These are phyloP conservation scores for Aspergillus sp. DNA, from an alignment of 2,329 filamentous ascomycete species.

Conservation along the genomic window DNA sequence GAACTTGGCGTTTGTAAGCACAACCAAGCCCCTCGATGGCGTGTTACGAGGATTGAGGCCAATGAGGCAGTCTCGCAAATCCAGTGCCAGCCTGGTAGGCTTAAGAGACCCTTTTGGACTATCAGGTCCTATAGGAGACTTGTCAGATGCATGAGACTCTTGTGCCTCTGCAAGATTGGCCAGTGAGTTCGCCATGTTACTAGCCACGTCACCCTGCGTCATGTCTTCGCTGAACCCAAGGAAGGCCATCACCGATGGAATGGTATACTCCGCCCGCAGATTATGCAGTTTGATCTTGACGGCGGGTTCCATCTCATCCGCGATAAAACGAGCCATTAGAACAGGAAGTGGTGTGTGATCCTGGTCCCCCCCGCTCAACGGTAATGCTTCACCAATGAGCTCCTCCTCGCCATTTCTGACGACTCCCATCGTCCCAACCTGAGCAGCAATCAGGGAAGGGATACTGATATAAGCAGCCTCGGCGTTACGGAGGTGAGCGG, in stretches of 20 bases:
- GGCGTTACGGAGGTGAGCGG: conserved; percentile 53
- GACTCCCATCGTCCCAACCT: conserved; percentile 57
- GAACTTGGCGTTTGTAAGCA: conserved; percentile 70
- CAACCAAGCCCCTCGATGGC: conserved; percentile 68
- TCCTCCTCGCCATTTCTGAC: conserved; percentile 62
- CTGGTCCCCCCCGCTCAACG: conserved; percentile 17
- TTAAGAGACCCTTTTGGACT: conserved; percentile 36
- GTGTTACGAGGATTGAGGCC: conserved; percentile 75
- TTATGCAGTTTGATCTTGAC: conserved; percentile 84
- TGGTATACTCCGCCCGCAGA: conserved; percentile 78
- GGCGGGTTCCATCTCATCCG: conserved; percentile 87
- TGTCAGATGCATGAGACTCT: conserved; percentile 3
- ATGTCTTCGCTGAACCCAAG: conserved; percentile 62
- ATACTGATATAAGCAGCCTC: conserved; percentile 77
- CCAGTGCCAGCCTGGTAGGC: conserved; percentile 50
- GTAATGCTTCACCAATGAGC: conserved; percentile 59
- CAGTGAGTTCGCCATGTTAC: conserved; percentile 70
- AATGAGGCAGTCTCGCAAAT: conserved; percentile 71
- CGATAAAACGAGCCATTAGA: conserved; percentile 82
- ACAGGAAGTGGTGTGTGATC: conserved; percentile 45
- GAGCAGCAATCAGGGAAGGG: conserved; percentile 74
- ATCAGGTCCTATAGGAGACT: conserved; percentile 11
- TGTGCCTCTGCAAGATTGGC: conserved; percentile 60
- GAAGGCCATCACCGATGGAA: conserved; percentile 73
- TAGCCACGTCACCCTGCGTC: conserved; percentile 65